A percentile compares a stretch with the other conserved stretches of the same genome.
These are phyloP conservation scores for Pelargonium exstipulatum DNA, from an alignment of 441 rosid genomes.

Conservation along the genomic window DNA sequence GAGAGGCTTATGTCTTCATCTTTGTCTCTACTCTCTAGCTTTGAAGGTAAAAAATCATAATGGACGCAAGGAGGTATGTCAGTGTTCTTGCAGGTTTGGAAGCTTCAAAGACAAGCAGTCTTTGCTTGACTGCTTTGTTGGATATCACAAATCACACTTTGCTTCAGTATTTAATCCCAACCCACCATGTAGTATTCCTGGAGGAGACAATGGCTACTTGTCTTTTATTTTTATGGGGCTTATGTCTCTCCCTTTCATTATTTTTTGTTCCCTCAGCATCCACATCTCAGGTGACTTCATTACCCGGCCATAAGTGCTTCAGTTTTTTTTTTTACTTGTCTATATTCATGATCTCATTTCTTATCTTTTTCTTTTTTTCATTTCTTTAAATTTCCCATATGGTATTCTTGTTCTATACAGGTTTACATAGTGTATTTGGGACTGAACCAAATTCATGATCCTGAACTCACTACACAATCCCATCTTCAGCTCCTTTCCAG, in stretches of 20 bases:
- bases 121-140: slow-evolving; percentile 13
- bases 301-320: slow-evolving; percentile 6
- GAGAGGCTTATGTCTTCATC: slow-evolving; percentile 8
- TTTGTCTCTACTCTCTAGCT: slow-evolving; percentile 29
- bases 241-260: slow-evolving; percentile 29
- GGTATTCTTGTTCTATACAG: slow-evolving; percentile 23
- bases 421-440: slow-evolving; percentile 69
- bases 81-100: slow-evolving; percentile 29
- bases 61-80: slow-evolving; percentile 24
- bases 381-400: not conserved
- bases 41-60: slow-evolving; percentile 37
- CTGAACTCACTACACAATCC: slow-evolving; percentile 33
- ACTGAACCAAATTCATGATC: slow-evolving; percentile 29
- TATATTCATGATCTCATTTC: not conserved
- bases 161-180: slow-evolving; percentile 31
- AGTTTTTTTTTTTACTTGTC: not conserved
- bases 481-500: slow-evolving; percentile 48
- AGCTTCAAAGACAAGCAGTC: slow-evolving; percentile 31
- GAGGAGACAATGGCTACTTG: slow-evolving; percentile 28
- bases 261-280: slow-evolving; percentile 27
- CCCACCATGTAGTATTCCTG: slow-evolving; percentile 25
- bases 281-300: slow-evolving; percentile 27
- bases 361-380: not conserved
- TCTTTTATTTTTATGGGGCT: slow-evolving; percentile 30
- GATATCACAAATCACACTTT: slow-evolving; percentile 13